Evolutionary conservation across 768 basidiomycete species (phyloP).

Genomic region (Stropharia rugosoannulata): DNA sequence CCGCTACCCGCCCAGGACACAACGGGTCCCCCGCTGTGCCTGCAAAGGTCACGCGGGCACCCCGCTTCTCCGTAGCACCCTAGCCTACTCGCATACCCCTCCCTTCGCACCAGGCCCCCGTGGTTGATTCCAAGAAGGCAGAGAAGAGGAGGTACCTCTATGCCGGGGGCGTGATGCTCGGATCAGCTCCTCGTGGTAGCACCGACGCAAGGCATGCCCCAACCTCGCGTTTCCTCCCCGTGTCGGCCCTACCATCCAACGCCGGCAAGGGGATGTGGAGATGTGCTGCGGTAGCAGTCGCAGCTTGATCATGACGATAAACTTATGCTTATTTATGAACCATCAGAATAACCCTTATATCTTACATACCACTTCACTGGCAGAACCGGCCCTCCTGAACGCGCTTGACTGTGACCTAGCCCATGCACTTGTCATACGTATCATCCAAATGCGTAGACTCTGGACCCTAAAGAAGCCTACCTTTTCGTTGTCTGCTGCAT

Average conservation of each 20-base stretch:
- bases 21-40: too few species aligned
- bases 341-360: too few species aligned
- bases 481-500: too few species aligned
- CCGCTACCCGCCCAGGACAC: too few species aligned
- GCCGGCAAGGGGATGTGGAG: not conserved
- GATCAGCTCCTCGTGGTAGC: slow-evolving; percentile 9
- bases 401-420: too few species aligned
- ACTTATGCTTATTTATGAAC: too few species aligned
- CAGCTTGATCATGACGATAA: too few species aligned
- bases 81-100: not conserved
- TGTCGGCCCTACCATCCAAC: not conserved
- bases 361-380: too few species aligned
- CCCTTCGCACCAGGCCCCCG: slow-evolving; percentile 5
- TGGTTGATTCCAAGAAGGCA: slow-evolving; percentile 27
- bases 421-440: too few species aligned
- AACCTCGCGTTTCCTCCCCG: not conserved
- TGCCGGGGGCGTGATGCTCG: slow-evolving; percentile 46
- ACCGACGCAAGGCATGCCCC: not conserved
- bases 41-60: slow-evolving; percentile 15
- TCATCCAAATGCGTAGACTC: too few species aligned
- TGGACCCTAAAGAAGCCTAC: too few species aligned
- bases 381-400: too few species aligned
- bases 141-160: slow-evolving; percentile 37
- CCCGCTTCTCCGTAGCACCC: slow-evolving; percentile 7
- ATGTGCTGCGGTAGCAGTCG: not conserved